Conservation (phyloP, 768 basidiomycete genomes). For the Mycena alexandri region DNA sequence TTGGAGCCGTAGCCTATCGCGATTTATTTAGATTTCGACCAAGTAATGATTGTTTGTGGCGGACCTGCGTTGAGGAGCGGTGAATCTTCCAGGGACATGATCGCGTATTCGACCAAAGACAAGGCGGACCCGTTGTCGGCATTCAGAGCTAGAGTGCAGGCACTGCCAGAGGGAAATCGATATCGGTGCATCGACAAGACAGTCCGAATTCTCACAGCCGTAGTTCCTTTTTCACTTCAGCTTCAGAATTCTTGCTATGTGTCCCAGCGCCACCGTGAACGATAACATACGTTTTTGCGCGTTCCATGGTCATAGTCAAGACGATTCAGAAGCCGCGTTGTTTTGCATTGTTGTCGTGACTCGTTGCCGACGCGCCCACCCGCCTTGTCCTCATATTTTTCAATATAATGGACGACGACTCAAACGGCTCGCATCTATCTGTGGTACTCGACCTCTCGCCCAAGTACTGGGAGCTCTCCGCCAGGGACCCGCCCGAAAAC, state of each 20-base stretch:
- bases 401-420: slow-evolving; percentile 39
- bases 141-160: slow-evolving; percentile 61
- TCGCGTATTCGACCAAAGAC: slow-evolving; percentile 61
- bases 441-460: slow-evolving; percentile 90
- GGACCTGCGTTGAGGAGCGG: slow-evolving; percentile 78
- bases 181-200: background rate
- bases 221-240: slow-evolving; percentile 67
- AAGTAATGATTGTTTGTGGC: background rate
- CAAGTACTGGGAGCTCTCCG: slow-evolving; percentile 85
- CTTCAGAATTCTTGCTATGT: slow-evolving; percentile 64
- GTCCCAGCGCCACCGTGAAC: slow-evolving; percentile 86
- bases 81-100: slow-evolving; percentile 75
- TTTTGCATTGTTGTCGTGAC: slow-evolving; percentile 21
- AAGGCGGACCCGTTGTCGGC: slow-evolving; percentile 14
- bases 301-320: background rate
- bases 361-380: slow-evolving; percentile 2
- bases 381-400: too few species aligned
- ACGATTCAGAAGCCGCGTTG: background rate
- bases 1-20: slow-evolving; percentile 80
- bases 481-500: slow-evolving; percentile 55
- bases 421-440: slow-evolving; percentile 71
- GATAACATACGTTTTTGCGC: slow-evolving; percentile 55
- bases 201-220: slow-evolving; percentile 57
- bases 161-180: slow-evolving; percentile 50
- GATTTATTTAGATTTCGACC: background rate